Conservation (phyloP, 176 grass and related monocot genomes). For the Oryza meyeriana region DNA sequence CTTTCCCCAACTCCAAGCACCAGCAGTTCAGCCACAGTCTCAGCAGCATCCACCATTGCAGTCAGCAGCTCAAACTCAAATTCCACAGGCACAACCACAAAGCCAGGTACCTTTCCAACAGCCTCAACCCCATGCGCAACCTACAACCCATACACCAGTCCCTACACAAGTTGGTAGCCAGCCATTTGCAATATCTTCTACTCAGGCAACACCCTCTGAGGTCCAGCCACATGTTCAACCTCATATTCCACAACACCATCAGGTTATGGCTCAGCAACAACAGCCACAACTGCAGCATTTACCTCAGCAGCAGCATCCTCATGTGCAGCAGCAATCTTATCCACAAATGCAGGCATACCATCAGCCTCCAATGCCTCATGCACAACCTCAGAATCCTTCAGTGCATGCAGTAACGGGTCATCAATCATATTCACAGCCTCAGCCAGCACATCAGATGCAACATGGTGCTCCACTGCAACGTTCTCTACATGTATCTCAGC, state of each 20-base stretch:
- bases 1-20: constrained; percentile 31
- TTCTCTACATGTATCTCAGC: constrained; percentile 37
- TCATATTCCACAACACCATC: constrained; percentile 41
- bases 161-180: constrained; percentile 45
- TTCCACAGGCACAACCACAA: constrained; percentile 41
- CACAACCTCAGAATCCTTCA: constrained; percentile 52
- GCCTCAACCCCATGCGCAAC: constrained; percentile 33
- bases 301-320: constrained; percentile 43
- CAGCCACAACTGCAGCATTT: constrained; percentile 40
- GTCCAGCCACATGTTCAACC: constrained; percentile 38
- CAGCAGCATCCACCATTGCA: constrained; percentile 48
- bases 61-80: constrained; percentile 49
- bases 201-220: constrained; percentile 32
- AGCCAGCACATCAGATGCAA: constrained; percentile 41
- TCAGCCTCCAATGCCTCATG: constrained; percentile 36
- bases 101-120: constrained; percentile 32
- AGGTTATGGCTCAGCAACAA: constrained; percentile 40
- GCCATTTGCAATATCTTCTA: constrained; percentile 43
- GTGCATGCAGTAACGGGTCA: constrained; percentile 38
- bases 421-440: constrained; percentile 55
- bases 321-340: constrained; percentile 56
- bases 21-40: constrained; percentile 41
- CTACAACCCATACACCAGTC: constrained; percentile 33
- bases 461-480: constrained; percentile 42
- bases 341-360: constrained; percentile 43